These are phyloP conservation scores for Heterobasidion parviporum DNA, from an alignment of 1,284 basidiomycete genomes.

Conservation along the genomic window DNA sequence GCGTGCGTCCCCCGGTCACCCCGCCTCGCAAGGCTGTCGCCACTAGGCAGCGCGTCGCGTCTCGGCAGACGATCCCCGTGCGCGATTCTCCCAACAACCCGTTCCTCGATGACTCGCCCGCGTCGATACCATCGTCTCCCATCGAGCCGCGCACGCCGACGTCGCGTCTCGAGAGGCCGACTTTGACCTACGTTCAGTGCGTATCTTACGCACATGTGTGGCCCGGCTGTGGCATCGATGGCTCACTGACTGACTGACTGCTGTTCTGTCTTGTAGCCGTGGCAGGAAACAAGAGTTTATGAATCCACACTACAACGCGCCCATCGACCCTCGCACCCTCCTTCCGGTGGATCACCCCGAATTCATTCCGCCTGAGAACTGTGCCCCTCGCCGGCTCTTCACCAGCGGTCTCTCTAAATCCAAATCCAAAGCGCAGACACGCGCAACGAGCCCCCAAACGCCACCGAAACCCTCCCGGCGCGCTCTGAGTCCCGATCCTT, in stretches of 20 bases:
- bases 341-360: conserved; percentile 44
- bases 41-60: conserved; percentile 6
- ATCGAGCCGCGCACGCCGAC: conserved; percentile 15
- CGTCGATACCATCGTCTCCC: conserved; percentile 15
- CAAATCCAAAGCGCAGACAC: neutral
- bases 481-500: conserved; percentile 4
- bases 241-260: neutral
- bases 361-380: conserved; percentile 37
- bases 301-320: conserved; percentile 42
- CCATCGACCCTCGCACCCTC: conserved; percentile 31
- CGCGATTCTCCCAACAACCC: conserved; percentile 50
- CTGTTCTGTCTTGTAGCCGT: conserved; percentile 29
- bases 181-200: conserved; percentile 50
- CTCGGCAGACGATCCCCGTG: conserved; percentile 20
- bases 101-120: conserved; percentile 27
- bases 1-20: conserved; percentile 15
- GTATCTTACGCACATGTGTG: conserved; percentile 19
- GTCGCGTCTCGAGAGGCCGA: conserved; percentile 33
- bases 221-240: too few species aligned
- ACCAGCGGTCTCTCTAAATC: conserved; percentile 18
- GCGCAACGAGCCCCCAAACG: conserved; percentile 9
- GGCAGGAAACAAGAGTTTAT: conserved; percentile 39
- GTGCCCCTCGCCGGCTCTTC: conserved; percentile 43
- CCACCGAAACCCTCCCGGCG: neutral
- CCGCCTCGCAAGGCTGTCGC: conserved; percentile 12